A percentile compares a stretch with the other conserved stretches of the same genome.
Evolutionary conservation across 768 basidiomycete genomes (phyloP).

Genomic region (Serendipita vermifera): DNA sequence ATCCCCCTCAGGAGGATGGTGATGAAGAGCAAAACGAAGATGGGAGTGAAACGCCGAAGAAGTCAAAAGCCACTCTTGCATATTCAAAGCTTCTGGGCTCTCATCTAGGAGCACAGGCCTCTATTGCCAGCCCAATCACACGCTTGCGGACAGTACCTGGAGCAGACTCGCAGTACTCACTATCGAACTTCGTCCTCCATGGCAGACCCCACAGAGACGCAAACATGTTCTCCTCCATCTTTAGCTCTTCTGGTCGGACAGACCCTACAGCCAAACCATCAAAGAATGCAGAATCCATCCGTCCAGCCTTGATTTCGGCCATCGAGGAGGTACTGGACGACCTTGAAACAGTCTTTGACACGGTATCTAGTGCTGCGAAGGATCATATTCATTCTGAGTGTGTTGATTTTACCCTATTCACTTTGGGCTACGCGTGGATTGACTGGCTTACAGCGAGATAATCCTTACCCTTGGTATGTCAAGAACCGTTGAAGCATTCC

Average conservation of each 20-base stretch:
- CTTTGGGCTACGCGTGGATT: too few relatives aligned
- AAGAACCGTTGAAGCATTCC: constrained; percentile 82
- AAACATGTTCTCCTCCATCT: not conserved
- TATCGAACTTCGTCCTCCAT: constrained; percentile 70
- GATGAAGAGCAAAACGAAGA: not conserved
- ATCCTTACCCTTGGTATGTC: constrained; percentile 92
- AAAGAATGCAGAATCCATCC: constrained; percentile 36
- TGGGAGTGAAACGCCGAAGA: not conserved
- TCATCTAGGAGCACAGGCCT: constrained; percentile 10
- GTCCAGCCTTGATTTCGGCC: constrained; percentile 87
- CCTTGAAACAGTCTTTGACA: constrained; percentile 89
- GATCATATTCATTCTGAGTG: constrained; percentile 99
- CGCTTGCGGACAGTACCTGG: not conserved
- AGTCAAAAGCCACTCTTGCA: not conserved
- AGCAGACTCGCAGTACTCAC: constrained; percentile 31
- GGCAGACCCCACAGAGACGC: constrained; percentile 42
- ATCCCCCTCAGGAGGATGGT: constrained; percentile 23
- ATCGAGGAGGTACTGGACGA: constrained; percentile 95
- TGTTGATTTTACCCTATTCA: constrained; percentile 21
- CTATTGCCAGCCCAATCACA: constrained; percentile 13
- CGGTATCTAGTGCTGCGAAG: constrained; percentile 82
- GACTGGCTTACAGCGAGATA: constrained; percentile 56
- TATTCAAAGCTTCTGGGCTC: not conserved
- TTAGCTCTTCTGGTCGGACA: not conserved
- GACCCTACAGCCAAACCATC: not conserved